Percentiles rank a stretch among this genome's conserved stretches.
phyloP scores from a whole-genome alignment of 2,329 filamentous ascomycete species.

The Cladosporium cucumerinum region DNA sequence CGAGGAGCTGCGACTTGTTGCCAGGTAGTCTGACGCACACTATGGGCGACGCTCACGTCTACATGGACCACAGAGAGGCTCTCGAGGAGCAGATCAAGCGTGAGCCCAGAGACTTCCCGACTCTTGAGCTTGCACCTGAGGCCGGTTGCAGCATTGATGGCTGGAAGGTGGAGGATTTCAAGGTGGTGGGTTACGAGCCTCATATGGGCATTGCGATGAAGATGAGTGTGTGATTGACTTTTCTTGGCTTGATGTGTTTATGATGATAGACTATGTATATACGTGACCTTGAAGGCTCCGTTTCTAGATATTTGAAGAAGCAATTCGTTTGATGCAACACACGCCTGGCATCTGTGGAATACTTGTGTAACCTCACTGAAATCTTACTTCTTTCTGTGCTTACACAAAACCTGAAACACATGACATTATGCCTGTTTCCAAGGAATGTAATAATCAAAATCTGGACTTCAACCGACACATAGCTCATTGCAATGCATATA shows the following conservation, averaged over 20 bases:
- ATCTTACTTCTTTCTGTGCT: neutral
- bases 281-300: neutral
- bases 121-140: slow-evolving; percentile 67
- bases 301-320: neutral
- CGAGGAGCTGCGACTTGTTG: slow-evolving; percentile 76
- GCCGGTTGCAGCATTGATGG: slow-evolving; percentile 77
- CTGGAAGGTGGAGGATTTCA: slow-evolving; percentile 85
- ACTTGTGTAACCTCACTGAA: neutral
- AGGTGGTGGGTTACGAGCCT: slow-evolving; percentile 81
- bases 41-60: slow-evolving; percentile 98
- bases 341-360: neutral
- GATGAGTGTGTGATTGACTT: slow-evolving; percentile 69
- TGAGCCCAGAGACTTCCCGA: slow-evolving; percentile 77
- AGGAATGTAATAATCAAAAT: neutral
- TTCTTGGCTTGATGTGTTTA: neutral
- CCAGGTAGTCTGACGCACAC: slow-evolving; percentile 89
- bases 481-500: neutral
- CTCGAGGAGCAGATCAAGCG: slow-evolving; percentile 75
- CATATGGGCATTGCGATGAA: slow-evolving; percentile 96
- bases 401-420: neutral
- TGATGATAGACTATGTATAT: neutral
- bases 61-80: slow-evolving; percentile 87
- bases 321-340: neutral
- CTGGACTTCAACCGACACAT: neutral
- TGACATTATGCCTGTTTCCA: neutral